phyloP scores from a whole-genome alignment of 73 alveolate species.

The Durusdinium trenchii region DNA sequence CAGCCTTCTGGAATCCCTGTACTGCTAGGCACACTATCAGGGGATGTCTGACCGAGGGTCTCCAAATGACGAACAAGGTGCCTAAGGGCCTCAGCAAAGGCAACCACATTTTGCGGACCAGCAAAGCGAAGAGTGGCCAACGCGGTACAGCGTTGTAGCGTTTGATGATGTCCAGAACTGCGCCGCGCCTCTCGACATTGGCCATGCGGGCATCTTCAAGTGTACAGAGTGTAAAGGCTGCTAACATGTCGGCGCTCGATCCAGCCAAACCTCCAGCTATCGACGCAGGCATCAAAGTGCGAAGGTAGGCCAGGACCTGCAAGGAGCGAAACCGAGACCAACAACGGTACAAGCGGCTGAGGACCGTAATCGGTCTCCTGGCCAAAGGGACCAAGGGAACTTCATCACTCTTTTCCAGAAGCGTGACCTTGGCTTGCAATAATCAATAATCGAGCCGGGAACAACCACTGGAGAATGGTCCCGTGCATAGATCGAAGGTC shows the following conservation, averaged over 20 bases:
- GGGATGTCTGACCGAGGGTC: not conserved
- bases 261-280: not conserved
- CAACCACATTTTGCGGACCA: not conserved
- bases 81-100: not conserved
- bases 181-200: not conserved
- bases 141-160: not conserved
- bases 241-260: not conserved
- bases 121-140: not conserved
- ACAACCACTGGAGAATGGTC: not conserved
- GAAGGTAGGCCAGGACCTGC: not conserved
- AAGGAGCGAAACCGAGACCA: not conserved
- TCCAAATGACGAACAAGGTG: not conserved
- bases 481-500: not conserved
- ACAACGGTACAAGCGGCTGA: not conserved
- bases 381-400: not conserved
- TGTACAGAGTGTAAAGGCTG: not conserved
- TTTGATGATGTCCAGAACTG: not conserved
- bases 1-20: conserved; percentile 6
- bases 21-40: not conserved
- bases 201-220: not conserved
- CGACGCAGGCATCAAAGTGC: not conserved
- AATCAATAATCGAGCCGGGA: not conserved
- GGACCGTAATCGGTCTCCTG: not conserved
- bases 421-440: not conserved
- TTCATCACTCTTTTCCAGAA: not conserved